Evolutionary conservation across 2,329 filamentous ascomycete species (phyloP), one percentile per base, ranked within the genome.

Genomic region (Verticillium albo-atrum): DNA sequence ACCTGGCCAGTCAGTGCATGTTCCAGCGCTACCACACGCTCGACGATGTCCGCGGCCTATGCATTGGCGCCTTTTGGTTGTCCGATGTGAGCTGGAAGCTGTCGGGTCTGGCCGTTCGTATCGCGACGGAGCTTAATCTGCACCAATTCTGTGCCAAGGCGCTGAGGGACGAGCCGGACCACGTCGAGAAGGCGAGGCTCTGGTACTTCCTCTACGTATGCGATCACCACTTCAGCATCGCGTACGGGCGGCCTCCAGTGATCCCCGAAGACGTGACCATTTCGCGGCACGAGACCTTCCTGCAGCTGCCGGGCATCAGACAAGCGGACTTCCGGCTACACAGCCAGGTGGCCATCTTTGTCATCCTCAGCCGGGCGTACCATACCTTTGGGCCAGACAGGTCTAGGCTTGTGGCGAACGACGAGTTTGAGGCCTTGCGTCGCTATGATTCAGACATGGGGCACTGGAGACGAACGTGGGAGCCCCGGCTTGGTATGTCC

Each of bases 11-110:
- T 2, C 78, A 73, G 15, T 83, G 82, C 56, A 83, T 85, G 68
- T 81, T 87, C 62, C 80, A 82, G n/a, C 76, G 82, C 30, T 80
- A 83, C 28, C 81, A 86, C 59, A 81, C 78, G 34, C 71, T 84
- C 26, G 84, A 87, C 62, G 82, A 83, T 60, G 78, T 88, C 34
- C 80, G 84, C 7, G 85, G 79, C 2, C 77, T 88, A 15, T 86
- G 82, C 61, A 81, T 88, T 28, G 85, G 81, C 2, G 83, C 85
- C 1, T 88, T 87, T 65, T 88, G 84, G 83, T 74, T 88, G 2
- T 82, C 82, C 2, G 84, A 88, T n/a, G 72, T 86, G 4, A 83
- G 80, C 17, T 85, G 84, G 82, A 86, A 84, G 60, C 73, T 88
- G 1, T 84, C 81, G 0, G 84, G 84, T 2, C 80, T 83, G 63